These are phyloP conservation scores for Tulasnella sp. DNA, from an alignment of 768 basidiomycete species.

Conservation along the genomic window DNA sequence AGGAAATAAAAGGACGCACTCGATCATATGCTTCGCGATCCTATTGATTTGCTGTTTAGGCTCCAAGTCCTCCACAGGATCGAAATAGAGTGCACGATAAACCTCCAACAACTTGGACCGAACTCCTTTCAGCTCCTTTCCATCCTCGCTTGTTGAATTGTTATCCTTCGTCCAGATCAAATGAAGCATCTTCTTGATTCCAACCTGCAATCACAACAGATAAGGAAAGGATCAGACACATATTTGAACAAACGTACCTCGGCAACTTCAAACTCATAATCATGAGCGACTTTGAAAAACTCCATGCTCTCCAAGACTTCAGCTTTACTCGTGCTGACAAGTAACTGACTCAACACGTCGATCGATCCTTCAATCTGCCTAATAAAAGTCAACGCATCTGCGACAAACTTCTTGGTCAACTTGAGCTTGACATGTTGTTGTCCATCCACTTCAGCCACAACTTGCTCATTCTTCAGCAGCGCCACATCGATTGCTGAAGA, in stretches of 20 bases:
- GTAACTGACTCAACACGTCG: conserved; percentile 56
- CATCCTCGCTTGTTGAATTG: conserved; percentile 58
- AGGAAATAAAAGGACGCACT: conserved; percentile 40
- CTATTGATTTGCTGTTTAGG: conserved; percentile 80
- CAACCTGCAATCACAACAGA: conserved; percentile 39
- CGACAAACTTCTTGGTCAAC: conserved; percentile 72
- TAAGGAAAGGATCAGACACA: conserved; percentile 5
- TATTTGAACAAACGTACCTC: conserved; percentile 35
- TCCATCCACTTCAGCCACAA: conserved; percentile 52
- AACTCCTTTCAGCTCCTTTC: conserved; percentile 74
- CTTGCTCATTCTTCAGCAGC: conserved; percentile 50
- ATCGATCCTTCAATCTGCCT: conserved; percentile 51
- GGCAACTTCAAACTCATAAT: conserved; percentile 68
- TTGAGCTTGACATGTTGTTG: conserved; percentile 52
- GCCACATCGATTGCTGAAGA: conserved; percentile 56
- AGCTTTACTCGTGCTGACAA: conserved; percentile 75
- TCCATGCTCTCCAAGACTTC: conserved; percentile 79
- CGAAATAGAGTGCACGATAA: conserved; percentile 81
- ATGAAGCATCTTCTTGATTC: conserved; percentile 93
- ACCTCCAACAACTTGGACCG: conserved; percentile 78
- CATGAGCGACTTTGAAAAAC: conserved; percentile 72
- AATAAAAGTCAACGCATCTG: conserved; percentile 78
- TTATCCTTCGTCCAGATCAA: conserved; percentile 96
- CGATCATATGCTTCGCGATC: conserved; percentile 94
- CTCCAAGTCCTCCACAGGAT: conserved; percentile 56